Percentiles rank a stretch among this genome's conserved stretches.
phyloP scores from a whole-genome alignment of 495 filamentous ascomycete species.

The Parachaetomium inaequale region DNA sequence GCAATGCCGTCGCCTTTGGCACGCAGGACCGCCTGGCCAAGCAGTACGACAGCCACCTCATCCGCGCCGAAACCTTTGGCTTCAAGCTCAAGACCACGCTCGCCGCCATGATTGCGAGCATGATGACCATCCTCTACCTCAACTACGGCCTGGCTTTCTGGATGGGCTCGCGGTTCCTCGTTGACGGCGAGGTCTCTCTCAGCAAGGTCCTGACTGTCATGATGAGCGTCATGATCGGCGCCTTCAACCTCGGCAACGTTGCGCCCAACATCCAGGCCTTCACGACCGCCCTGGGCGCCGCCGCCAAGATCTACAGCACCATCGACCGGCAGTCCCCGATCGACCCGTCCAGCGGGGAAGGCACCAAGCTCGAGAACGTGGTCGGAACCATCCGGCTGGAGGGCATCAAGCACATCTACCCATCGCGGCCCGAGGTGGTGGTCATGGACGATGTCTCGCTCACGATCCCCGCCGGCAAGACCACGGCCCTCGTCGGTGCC shows the following conservation, averaged over 20 bases:
- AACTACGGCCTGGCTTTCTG: slow-evolving; percentile 95
- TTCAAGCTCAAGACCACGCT: slow-evolving; percentile 66
- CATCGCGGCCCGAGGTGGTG: slow-evolving; percentile 81
- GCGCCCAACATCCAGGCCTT: slow-evolving; percentile 76
- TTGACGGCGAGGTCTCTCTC: slow-evolving; percentile 57
- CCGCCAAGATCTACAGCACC: slow-evolving; percentile 83
- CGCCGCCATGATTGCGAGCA: slow-evolving; percentile 71
- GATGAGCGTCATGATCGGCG: slow-evolving; percentile 85
- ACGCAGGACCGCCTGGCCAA: slow-evolving; percentile 84
- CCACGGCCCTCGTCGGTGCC: slow-evolving; percentile 80
- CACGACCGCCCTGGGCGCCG: slow-evolving; percentile 75
- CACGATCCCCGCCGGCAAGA: slow-evolving; percentile 76
- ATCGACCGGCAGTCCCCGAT: slow-evolving; percentile 89
- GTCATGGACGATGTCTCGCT: slow-evolving; percentile 82
- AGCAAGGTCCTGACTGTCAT: slow-evolving; percentile 70
- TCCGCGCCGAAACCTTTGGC: slow-evolving; percentile 70
- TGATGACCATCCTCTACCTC: slow-evolving; percentile 80
- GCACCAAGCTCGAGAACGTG: slow-evolving; percentile 65
- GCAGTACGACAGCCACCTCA: slow-evolving; percentile 76
- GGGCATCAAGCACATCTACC: slow-evolving; percentile 87
- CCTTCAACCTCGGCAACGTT: slow-evolving; percentile 86
- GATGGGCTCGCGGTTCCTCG: slow-evolving; percentile 81
- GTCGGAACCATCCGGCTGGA: slow-evolving; percentile 78
- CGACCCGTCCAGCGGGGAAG: slow-evolving; percentile 69
- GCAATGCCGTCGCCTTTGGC: slow-evolving; percentile 89